These are phyloP conservation scores for Quercus alba DNA, from an alignment of 306 rosid species.

Conservation along the genomic window DNA sequence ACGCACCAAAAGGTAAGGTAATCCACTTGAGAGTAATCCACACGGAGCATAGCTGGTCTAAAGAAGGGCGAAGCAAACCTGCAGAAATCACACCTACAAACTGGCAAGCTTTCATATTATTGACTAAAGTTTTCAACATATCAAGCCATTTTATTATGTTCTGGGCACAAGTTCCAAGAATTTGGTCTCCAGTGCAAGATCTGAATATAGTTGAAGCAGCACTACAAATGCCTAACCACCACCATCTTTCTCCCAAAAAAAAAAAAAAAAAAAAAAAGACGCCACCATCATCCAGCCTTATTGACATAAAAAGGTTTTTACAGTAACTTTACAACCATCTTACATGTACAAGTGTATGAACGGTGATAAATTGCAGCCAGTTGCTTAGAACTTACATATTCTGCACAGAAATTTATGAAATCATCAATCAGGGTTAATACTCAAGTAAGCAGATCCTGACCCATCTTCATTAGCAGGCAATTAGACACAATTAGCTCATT, in stretches of 20 bases:
- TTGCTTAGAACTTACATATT: not conserved
- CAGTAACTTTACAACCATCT: not conserved
- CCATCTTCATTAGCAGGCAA: constrained; percentile 17
- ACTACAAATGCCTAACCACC: not conserved
- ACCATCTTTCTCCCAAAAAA: not conserved
- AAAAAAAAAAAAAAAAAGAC: too few relatives aligned
- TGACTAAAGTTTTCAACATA: too few relatives aligned
- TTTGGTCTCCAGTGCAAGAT: too few relatives aligned
- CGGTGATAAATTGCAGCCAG: not conserved
- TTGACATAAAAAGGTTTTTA: not conserved
- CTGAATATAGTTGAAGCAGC: not conserved
- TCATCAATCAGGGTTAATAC: not conserved
- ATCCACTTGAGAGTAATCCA: too few relatives aligned
- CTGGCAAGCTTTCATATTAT: too few relatives aligned
- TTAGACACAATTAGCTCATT: constrained; percentile 37
- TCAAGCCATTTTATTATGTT: too few relatives aligned
- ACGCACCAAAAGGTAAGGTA: too few relatives aligned
- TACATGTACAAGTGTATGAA: not conserved
- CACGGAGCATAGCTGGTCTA: too few relatives aligned
- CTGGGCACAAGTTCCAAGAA: too few relatives aligned
- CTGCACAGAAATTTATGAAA: constrained; percentile 8
- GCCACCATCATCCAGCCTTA: not conserved
- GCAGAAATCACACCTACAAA: too few relatives aligned
- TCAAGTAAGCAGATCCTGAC: constrained; percentile 20
- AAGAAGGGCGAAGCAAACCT: too few relatives aligned